Evolutionary conservation across 164 flowering plant species (phyloP).

Genomic region (Platanus orientalis): DNA sequence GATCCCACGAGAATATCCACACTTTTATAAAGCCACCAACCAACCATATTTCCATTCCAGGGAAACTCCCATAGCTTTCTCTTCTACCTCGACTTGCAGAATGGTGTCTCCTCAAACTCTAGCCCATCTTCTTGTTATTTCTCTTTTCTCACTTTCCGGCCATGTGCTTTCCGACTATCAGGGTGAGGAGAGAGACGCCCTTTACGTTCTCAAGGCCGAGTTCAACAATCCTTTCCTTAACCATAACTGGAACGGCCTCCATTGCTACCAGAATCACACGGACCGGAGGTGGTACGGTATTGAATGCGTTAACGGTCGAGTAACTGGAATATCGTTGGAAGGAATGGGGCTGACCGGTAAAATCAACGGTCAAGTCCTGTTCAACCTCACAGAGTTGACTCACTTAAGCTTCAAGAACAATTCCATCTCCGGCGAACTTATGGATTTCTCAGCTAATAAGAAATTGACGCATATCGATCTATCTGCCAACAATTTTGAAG

Average conservation of each 20-base stretch:
- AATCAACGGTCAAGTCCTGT: conserved; percentile 23
- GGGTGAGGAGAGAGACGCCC: conserved; percentile 35
- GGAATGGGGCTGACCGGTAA: conserved; percentile 33
- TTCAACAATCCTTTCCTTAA: conserved; percentile 36
- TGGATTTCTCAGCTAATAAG: conserved; percentile 37
- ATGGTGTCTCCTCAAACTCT: conserved; percentile 10
- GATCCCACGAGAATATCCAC: conserved; percentile 15
- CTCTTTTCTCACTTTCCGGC: conserved; percentile 7
- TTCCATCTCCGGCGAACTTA: conserved; percentile 27
- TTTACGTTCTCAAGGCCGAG: conserved; percentile 27
- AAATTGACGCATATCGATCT: conserved; percentile 37
- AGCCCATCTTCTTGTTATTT: not conserved
- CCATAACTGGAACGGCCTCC: conserved; percentile 37
- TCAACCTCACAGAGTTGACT: conserved; percentile 28
- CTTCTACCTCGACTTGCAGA: not conserved
- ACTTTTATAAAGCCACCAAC: not conserved
- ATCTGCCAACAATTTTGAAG: conserved; percentile 37
- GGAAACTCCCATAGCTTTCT: not conserved
- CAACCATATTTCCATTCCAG: not conserved
- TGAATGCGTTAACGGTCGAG: conserved; percentile 33
- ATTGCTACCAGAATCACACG: conserved; percentile 24
- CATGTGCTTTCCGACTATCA: not conserved
- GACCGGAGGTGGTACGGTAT: no score
- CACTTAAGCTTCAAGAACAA: conserved; percentile 43
- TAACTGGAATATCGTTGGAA: conserved; percentile 31